Conservation (phyloP, 208 protist species). For the Trichomonas vaginalis region DNA sequence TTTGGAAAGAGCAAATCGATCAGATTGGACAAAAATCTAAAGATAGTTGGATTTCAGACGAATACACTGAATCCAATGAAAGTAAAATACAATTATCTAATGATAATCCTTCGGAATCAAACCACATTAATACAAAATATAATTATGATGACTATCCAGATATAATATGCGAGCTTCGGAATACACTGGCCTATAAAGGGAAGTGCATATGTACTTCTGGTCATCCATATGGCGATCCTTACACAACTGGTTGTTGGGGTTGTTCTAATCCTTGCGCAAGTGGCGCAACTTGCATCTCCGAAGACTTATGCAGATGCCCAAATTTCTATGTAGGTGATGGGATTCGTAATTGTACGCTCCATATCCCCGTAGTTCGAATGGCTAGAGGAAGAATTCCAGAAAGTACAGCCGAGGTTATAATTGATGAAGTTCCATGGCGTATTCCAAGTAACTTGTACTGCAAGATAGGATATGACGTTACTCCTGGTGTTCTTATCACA, state of each 20-base stretch:
- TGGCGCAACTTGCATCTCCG: neutral
- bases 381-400: neutral
- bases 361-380: neutral
- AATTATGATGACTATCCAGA: neutral
- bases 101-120: neutral
- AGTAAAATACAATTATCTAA: neutral
- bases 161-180: neutral
- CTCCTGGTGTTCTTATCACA: neutral
- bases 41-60: neutral
- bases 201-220: neutral
- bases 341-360: neutral
- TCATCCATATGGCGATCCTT: neutral
- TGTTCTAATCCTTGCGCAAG: neutral
- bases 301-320: neutral
- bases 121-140: neutral
- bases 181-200: neutral
- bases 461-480: neutral
- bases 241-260: neutral
- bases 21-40: neutral
- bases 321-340: neutral
- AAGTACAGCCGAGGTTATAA: neutral
- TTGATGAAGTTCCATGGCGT: neutral
- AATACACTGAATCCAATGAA: neutral
- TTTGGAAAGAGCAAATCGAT: neutral
- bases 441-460: neutral